A percentile compares a stretch with the other conserved stretches of the same genome.
phyloP scores from a whole-genome alignment of 768 basidiomycete species.

The Suillus tomentosus region DNA sequence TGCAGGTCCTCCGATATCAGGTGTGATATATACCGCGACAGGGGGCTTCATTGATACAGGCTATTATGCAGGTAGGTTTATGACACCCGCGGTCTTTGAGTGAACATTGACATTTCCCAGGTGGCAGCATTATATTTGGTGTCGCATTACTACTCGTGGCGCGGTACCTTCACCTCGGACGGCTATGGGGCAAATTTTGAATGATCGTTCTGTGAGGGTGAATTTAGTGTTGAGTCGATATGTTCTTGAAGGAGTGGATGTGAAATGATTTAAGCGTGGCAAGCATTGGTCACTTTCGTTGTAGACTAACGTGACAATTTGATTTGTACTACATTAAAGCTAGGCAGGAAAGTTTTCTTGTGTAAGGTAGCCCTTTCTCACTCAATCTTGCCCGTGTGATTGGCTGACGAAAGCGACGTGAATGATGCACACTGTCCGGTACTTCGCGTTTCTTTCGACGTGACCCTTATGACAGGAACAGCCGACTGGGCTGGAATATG shows the following conservation, averaged over 20 bases:
- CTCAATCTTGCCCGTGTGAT: not conserved
- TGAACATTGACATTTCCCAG: slow-evolving; percentile 19
- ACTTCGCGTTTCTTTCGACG: not conserved
- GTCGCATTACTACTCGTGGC: slow-evolving; percentile 42
- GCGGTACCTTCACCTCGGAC: slow-evolving; percentile 42
- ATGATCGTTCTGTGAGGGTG: not conserved
- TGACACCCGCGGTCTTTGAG: not conserved
- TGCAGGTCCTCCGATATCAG: slow-evolving; percentile 72
- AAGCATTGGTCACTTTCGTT: not conserved
- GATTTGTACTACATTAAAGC: not conserved
- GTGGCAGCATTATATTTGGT: slow-evolving; percentile 43
- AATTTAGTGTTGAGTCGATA: not conserved
- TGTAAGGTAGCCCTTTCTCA: too few relatives aligned
- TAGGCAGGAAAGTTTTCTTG: not conserved
- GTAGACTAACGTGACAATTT: not conserved
- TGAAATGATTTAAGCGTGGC: not conserved
- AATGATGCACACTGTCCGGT: not conserved
- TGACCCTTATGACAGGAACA: not conserved
- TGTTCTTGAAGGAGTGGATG: not conserved
- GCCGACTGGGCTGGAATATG: not conserved
- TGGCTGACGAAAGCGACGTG: not conserved
- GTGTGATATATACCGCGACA: slow-evolving; percentile 58
- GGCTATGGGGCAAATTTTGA: slow-evolving; percentile 38
- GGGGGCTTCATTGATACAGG: slow-evolving; percentile 42
- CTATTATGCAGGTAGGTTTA: slow-evolving; percentile 42